Evolutionary conservation across 441 rosid species (phyloP), one percentile per base, ranked within the genome.

Genomic region (Lepidium campestre): DNA sequence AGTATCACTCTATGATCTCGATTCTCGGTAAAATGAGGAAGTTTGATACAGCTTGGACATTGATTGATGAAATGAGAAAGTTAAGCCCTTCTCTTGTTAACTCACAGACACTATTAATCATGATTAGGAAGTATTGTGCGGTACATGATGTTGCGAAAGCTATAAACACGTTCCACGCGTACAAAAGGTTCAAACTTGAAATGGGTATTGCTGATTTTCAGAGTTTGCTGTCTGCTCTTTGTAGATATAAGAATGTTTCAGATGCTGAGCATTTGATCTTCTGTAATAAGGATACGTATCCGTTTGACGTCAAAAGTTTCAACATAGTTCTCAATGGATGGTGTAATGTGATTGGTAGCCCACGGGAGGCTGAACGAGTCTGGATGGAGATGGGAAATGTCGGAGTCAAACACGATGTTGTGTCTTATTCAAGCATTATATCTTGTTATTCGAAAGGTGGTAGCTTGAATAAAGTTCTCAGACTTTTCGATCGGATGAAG

Each of bases 251-350:
- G 86, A 90, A 95, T 65, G 96, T 90, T 73, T 83, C 89, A 72
- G 98, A 95, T 58, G 98, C 99, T 34, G 98, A 86, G 80, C 97
- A 90, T 68, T 78, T 92, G 83, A 80, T 90, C 76, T 88, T 78
- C 73, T 88, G 95, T 75, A 87, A 92, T 71, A 81, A 72, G 42
- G 80, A 70, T 53, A 86, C 78, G 27, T 87, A 83, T 68, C 93
- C 98, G 1, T 81, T 85, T 36, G 77, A 83, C 36, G 82, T 83
- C 14, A 91, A 92, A 75, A 92, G 96, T 69, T 95, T 86, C 62
- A 94, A 94, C 67, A 88, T 88, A 46, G 81, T 91, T 62, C 86
- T 91, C 7, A 89, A 86, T 39, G 96, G 99, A 42, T 94, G 99
- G 98, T 85, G 93, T 72, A 89, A 89, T 79, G 81, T 79, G 75